These are phyloP conservation scores for Spirogloea muscicola DNA, from an alignment of 139 green algal genomes.

Conservation along the genomic window DNA sequence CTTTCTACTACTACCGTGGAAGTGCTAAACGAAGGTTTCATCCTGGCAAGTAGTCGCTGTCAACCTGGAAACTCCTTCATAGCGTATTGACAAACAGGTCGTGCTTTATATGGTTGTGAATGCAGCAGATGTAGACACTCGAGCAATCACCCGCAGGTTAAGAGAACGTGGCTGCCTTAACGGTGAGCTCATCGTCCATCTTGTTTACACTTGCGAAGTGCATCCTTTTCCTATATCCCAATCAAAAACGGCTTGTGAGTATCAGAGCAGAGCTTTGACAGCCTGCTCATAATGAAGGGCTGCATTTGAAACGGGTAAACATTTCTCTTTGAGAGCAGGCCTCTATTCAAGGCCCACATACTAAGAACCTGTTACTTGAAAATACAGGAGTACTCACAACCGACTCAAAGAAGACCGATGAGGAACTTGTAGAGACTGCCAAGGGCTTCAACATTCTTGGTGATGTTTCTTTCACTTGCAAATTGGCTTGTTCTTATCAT, in stretches of 20 bases:
- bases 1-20: too few species aligned
- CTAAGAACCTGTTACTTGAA: background rate
- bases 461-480: slow-evolving; percentile 8
- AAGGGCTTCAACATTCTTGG: slow-evolving; percentile 91
- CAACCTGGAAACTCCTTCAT: background rate
- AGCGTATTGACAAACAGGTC: background rate
- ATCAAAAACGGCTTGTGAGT: too few species aligned
- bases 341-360: too few species aligned
- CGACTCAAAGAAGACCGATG: slow-evolving; percentile 67
- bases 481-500: too few species aligned
- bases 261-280: too few species aligned
- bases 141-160: slow-evolving; percentile 82
- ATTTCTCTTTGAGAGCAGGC: too few species aligned
- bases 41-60: too few species aligned
- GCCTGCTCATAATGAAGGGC: too few species aligned
- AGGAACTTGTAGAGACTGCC: slow-evolving; percentile 77
- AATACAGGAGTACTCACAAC: slow-evolving; percentile 54
- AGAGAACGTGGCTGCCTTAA: slow-evolving; percentile 82
- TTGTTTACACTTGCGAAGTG: too few species aligned
- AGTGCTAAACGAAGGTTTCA: too few species aligned
- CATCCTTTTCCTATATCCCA: too few species aligned
- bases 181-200: slow-evolving; percentile 41
- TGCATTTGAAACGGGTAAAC: too few species aligned
- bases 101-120: slow-evolving; percentile 12
- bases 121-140: slow-evolving; percentile 84